phyloP scores from a whole-genome alignment of 208 protist genomes.

The Trypanosoma cruzi region DNA sequence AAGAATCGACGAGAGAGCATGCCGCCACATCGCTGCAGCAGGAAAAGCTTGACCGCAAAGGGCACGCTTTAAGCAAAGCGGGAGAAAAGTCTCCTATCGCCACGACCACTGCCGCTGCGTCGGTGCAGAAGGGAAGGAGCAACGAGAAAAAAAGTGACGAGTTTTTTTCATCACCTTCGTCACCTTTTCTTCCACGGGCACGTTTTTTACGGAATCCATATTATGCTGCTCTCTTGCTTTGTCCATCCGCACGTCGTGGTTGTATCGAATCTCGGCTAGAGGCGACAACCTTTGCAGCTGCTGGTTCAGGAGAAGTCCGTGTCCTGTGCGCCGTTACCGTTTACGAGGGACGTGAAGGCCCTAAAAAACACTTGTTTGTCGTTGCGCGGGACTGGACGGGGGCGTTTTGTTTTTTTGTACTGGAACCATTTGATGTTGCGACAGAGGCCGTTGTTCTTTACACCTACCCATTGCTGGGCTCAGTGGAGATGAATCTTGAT shows the following conservation, averaged over 20 bases:
- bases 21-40: background rate
- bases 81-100: background rate
- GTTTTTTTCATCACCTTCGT: slow-evolving; percentile 7
- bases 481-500: slow-evolving; percentile 17
- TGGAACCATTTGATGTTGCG: slow-evolving; percentile 20
- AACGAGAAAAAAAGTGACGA: slow-evolving; percentile 6
- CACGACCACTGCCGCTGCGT: background rate
- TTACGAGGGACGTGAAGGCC: slow-evolving; percentile 12
- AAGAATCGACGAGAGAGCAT: background rate
- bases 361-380: slow-evolving; percentile 16
- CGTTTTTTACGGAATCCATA: slow-evolving; percentile 27
- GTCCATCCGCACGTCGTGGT: slow-evolving; percentile 12
- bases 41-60: slow-evolving; percentile 4
- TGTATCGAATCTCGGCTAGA: slow-evolving; percentile 31
- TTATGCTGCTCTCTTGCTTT: slow-evolving; percentile 15
- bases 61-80: background rate
- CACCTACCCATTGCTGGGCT: slow-evolving; percentile 30
- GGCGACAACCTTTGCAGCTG: slow-evolving; percentile 18
- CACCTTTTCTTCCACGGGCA: slow-evolving; percentile 27
- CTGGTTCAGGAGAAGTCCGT: slow-evolving; percentile 19
- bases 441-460: slow-evolving; percentile 14
- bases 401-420: slow-evolving; percentile 29
- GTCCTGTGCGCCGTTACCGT: slow-evolving; percentile 32
- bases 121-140: background rate
- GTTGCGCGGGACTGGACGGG: slow-evolving; percentile 37